phyloP scores from a whole-genome alignment of 129 eudicot genomes.

The Centrapalus pauciflorus region DNA sequence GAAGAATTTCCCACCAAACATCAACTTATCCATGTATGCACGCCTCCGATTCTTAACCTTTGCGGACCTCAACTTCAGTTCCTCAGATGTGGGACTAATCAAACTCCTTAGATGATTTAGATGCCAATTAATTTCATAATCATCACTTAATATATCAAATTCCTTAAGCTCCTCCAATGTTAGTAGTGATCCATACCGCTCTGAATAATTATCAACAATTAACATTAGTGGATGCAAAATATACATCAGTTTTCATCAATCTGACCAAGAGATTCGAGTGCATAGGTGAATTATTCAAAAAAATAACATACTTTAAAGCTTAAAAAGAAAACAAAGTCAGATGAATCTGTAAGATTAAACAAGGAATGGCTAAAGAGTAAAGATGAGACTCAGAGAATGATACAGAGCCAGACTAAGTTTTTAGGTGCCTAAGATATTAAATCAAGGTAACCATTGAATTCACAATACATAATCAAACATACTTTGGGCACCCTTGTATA shows the following conservation, averaged over 20 bases:
- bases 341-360: background rate
- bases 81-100: slow-evolving; percentile 68
- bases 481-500: too few relatives aligned
- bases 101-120: slow-evolving; percentile 62
- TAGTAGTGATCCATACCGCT: slow-evolving; percentile 73
- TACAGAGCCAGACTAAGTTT: background rate
- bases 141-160: slow-evolving; percentile 62
- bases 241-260: background rate
- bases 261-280: background rate
- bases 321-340: background rate
- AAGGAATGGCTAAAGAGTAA: background rate
- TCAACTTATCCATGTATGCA: slow-evolving; percentile 81
- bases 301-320: background rate
- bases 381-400: background rate
- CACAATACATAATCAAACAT: too few relatives aligned
- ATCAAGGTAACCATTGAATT: background rate
- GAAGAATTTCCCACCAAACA: slow-evolving; percentile 71
- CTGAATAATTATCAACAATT: slow-evolving; percentile 32
- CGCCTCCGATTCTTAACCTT: slow-evolving; percentile 83
- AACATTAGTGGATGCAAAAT: background rate
- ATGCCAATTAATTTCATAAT: slow-evolving; percentile 97
- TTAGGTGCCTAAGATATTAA: background rate
- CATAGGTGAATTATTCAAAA: background rate
- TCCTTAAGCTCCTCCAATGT: slow-evolving; percentile 74
- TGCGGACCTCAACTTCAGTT: slow-evolving; percentile 54